Evolutionary conservation across 257 asterid genomes (phyloP).

Genomic region (Phtheirospermum japonicum): DNA sequence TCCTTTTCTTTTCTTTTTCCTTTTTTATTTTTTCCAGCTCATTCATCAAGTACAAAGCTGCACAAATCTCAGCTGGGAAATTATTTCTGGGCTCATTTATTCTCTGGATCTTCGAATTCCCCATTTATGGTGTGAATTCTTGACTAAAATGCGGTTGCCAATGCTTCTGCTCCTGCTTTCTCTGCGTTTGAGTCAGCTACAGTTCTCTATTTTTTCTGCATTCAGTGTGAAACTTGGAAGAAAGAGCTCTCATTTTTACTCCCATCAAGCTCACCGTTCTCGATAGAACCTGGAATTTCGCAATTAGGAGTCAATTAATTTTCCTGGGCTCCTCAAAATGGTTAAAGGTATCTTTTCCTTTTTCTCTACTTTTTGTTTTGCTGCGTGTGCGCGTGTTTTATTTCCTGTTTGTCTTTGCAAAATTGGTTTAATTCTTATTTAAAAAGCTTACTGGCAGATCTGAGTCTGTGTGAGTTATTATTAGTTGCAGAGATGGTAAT

Average conservation of each 20-base stretch:
- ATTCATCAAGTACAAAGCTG: conserved; percentile 21
- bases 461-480: conserved; percentile 23
- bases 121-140: conserved; percentile 34
- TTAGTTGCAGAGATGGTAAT: conserved; percentile 27
- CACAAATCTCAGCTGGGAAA: conserved; percentile 16
- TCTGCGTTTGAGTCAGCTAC: conserved; percentile 17
- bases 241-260: conserved; percentile 32
- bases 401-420: background rate
- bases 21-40: conserved; percentile 32
- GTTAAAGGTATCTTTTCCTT: conserved; percentile 40
- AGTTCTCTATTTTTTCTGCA: conserved; percentile 32
- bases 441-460: conserved; percentile 32
- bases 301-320: background rate
- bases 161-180: conserved; percentile 30
- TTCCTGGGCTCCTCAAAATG: conserved; percentile 33
- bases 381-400: conserved; percentile 3
- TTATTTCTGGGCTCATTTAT: conserved; percentile 19
- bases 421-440: conserved; percentile 15
- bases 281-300: conserved; percentile 24
- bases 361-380: background rate
- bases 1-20: background rate
- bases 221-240: conserved; percentile 30
- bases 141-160: conserved; percentile 31
- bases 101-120: conserved; percentile 25
- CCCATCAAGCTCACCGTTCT: conserved; percentile 34